A percentile compares a stretch with the other conserved stretches of the same genome.
Evolutionary conservation across 2,329 filamentous ascomycete genomes (phyloP).

Genomic region (Eutypella sp.): DNA sequence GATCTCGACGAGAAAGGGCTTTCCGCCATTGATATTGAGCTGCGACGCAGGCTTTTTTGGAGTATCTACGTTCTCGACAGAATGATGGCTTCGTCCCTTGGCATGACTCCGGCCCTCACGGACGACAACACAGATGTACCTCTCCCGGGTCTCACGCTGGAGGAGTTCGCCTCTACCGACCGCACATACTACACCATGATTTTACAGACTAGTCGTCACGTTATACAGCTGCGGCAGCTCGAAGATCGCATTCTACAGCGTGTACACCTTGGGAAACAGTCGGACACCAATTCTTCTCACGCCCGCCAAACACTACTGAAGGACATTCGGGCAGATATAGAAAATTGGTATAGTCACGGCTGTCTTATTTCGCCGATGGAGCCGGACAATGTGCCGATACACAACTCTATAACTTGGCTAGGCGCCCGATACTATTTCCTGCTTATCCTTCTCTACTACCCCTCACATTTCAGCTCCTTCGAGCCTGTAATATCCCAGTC

Average conservation of each 20-base stretch:
- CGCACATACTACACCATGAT: slow-evolving; percentile 33
- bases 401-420: slow-evolving; percentile 40
- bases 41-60: slow-evolving; percentile 38
- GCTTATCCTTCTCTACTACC: slow-evolving; percentile 39
- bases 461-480: slow-evolving; percentile 34
- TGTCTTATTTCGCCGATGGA: slow-evolving; percentile 39
- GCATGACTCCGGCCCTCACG: slow-evolving; percentile 33
- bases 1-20: slow-evolving; percentile 21
- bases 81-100: slow-evolving; percentile 38
- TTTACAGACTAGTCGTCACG: slow-evolving; percentile 39
- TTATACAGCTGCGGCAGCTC: slow-evolving; percentile 39
- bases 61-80: slow-evolving; percentile 40
- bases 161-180: slow-evolving; percentile 38
- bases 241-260: slow-evolving; percentile 36
- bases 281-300: slow-evolving; percentile 23
- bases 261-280: slow-evolving; percentile 28
- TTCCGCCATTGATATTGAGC: slow-evolving; percentile 20
- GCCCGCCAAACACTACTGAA: slow-evolving; percentile 27
- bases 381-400: slow-evolving; percentile 39
- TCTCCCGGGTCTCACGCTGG: slow-evolving; percentile 38
- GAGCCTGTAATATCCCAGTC: slow-evolving; percentile 23
- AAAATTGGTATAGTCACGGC: slow-evolving; percentile 42
- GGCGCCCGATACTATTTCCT: slow-evolving; percentile 39
- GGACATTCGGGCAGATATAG: slow-evolving; percentile 36
- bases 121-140: slow-evolving; percentile 37